These are phyloP conservation scores for Priceomyces haplophilus DNA, from an alignment of 805 yeast species.

Conservation along the genomic window DNA sequence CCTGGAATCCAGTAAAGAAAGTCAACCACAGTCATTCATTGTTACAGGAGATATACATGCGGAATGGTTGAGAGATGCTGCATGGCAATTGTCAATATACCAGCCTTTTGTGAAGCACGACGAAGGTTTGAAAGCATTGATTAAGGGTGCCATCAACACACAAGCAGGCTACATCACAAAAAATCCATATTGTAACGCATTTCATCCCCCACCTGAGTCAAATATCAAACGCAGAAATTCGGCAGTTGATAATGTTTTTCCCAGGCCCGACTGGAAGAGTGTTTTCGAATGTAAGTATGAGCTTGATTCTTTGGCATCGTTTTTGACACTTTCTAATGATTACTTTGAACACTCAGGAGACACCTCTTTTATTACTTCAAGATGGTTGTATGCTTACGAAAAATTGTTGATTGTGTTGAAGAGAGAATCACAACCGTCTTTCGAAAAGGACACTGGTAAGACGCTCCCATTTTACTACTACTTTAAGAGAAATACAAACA, in stretches of 20 bases:
- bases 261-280: constrained; percentile 63
- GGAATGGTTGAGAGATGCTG: constrained; percentile 88
- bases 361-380: constrained; percentile 40
- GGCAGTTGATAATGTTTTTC: constrained; percentile 62
- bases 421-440: constrained; percentile 63
- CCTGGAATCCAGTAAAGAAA: constrained; percentile 12
- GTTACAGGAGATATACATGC: constrained; percentile 94
- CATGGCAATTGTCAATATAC: constrained; percentile 77
- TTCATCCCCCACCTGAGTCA: constrained; percentile 72
- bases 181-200: constrained; percentile 87
- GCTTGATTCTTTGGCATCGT: constrained; percentile 80
- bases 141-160: constrained; percentile 76
- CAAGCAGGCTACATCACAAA: constrained; percentile 62
- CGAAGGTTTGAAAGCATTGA: constrained; percentile 43
- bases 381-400: constrained; percentile 61
- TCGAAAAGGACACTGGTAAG: constrained; percentile 47
- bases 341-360: constrained; percentile 58
- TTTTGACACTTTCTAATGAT: constrained; percentile 70
- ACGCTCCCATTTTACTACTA: constrained; percentile 53
- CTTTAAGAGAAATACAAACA: constrained; percentile 69
- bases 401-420: constrained; percentile 50
- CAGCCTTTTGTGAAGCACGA: constrained; percentile 59
- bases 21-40: constrained; percentile 59
- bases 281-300: constrained; percentile 92
- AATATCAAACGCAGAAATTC: constrained; percentile 48